Evolutionary conservation across 164 flowering plant species (phyloP), one percentile per base, ranked within the genome.

Genomic region (Vitis cinerea): DNA sequence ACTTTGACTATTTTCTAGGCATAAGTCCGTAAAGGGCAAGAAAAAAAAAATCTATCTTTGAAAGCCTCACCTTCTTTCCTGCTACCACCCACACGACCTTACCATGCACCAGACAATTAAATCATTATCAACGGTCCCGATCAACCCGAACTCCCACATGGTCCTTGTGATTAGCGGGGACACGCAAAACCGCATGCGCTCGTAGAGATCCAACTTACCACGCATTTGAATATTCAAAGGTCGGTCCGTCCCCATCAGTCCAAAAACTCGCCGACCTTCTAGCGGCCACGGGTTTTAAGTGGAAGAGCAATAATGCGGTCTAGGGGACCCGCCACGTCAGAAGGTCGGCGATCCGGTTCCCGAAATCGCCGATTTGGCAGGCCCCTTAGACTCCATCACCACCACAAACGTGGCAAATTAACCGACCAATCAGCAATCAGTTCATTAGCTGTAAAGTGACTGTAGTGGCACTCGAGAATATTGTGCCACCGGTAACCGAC

Each of bases 201-300:
- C 44, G 16, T 1, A 55, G 15, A 14, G 59, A 55, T 58, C 2
- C 61, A 23, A 17, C 10, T 19, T 23, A 10, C 10, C 61, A n/a
- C 16, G 59, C 52, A 23, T 56, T 73, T 57, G 69, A 68, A 68
- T 73, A 63, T 52, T 73, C 77, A 69, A 69, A 29, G 63, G 71
- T 66, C 71, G 66, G 77, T 72, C 31, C 50, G 47, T 44, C 53
- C 14, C 52, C 10, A 48, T 37, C 44, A 37, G 44, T 58, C 19
- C 50, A 50, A 59, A 37, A 15, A 13, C 23, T 44, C 15, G 54
- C 78, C 74, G 74, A 2, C 56, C 78, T 56, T 62, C 58, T 52
- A 15, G 73, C 77, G 44, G 11, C 10, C 44, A 31, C 50, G 60
- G 16, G 62, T 2, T 47, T 64, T 31, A 11, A 56, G 6, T 68